These are phyloP conservation scores for Deakozyma indianensis DNA, from an alignment of 805 yeast genomes.

Conservation along the genomic window DNA sequence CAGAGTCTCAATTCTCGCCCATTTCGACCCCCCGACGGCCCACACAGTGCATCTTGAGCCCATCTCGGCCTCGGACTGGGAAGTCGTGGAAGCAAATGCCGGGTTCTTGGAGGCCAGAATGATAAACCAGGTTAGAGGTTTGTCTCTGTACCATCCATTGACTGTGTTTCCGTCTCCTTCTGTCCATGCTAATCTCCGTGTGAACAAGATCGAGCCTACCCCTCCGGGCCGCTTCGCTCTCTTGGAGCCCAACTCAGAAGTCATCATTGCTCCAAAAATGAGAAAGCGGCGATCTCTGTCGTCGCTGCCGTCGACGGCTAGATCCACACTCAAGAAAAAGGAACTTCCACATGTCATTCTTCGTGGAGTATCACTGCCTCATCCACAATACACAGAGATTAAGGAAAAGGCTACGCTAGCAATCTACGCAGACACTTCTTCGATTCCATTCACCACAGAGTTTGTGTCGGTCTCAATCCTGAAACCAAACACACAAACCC, in stretches of 20 bases:
- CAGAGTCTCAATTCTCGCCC: conserved; percentile 29
- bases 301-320: not conserved
- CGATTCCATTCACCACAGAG: not conserved
- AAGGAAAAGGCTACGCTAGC: not conserved
- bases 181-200: conserved; percentile 40
- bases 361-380: not conserved
- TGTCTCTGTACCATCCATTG: conserved; percentile 40
- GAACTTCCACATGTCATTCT: not conserved
- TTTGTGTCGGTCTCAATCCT: not conserved
- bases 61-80: conserved; percentile 71
- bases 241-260: conserved; percentile 49
- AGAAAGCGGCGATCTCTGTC: conserved; percentile 12
- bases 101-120: conserved; percentile 58
- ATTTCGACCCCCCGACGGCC: conserved; percentile 37
- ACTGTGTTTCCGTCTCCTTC: conserved; percentile 59
- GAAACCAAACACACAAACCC: not conserved
- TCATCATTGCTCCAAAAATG: conserved; percentile 61
- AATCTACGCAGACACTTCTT: not conserved
- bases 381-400: not conserved
- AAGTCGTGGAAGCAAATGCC: conserved; percentile 71
- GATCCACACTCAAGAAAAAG: not conserved
- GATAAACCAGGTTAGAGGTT: conserved; percentile 69
- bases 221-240: conserved; percentile 27
- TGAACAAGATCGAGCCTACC: conserved; percentile 32
- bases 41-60: conserved; percentile 67